Base-by-base conservation (phyloP, 2,329 filamentous ascomycete species). In the Tolypocladium cylindrosporum region DNA sequence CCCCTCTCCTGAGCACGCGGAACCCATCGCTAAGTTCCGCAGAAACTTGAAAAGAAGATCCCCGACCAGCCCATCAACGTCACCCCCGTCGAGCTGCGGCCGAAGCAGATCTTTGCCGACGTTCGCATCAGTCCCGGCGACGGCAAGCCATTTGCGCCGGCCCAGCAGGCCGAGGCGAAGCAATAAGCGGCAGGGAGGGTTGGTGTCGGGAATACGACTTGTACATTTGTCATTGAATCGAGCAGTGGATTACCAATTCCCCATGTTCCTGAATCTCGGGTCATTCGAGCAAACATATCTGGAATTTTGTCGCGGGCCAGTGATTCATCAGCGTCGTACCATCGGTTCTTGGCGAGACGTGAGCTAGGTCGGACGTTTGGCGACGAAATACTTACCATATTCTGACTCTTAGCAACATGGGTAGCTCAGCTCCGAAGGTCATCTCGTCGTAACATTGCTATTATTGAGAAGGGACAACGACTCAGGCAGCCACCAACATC, bases 41-140 rank as follows among this genome's bases (percentile, higher is more conserved):
- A 93, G 89, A 88, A 89, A 76, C 79, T 94, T 62, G 87, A 91
- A 73, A 94, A 94, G 78, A 82, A 80, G 63, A 87, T 94, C 64
- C 90, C 90, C 61, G 87, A 89, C 64, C 79, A 88, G 64, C 88
- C 88, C 61, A 79, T 81, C 69, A 82, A 84, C 69, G 81, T 85
- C 66, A 84, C 80, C 37, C 90, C 89, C 55, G 85, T 94, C 64
- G 88, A 93, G 72, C 80, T 91, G 65, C 82, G 88, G 68, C 79
- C 82, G 66, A 78, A 77, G 69, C 83, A 85, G 72, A 83, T 85
- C 70, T 84, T 83, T 68, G 78, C 82, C 59, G 81, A 85, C 64
- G 75, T 77, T 63, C 75, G 75, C 61, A 75, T 76, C 60, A 69
- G 73, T 50, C 68, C 72, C 57, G 68, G 70, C 55, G 72, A 76